Percentiles rank a stretch among this genome's conserved stretches.
phyloP scores from a whole-genome alignment of 179 eudicot species.

The Beta corolliflora region DNA sequence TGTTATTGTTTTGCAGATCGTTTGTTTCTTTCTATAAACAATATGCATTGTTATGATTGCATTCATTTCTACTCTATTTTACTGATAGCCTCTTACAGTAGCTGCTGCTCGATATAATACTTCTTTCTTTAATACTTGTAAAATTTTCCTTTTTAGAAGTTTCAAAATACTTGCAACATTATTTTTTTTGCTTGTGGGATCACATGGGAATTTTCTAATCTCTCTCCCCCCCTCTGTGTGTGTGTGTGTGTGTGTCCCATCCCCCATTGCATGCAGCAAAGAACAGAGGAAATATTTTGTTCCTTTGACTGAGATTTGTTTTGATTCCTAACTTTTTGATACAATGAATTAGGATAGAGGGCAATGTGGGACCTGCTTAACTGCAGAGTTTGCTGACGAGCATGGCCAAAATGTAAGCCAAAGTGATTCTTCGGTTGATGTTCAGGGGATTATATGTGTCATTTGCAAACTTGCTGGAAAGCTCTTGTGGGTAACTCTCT shows the following conservation, averaged over 20 bases:
- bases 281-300: background rate
- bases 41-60: background rate
- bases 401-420: conserved; percentile 19
- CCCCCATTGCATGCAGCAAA: too few species aligned
- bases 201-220: too few species aligned
- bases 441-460: conserved; percentile 35
- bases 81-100: background rate
- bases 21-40: background rate
- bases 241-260: too few species aligned
- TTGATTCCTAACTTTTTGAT: conserved; percentile 24
- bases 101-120: background rate
- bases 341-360: conserved; percentile 55
- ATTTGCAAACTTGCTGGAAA: conserved; percentile 55
- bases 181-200: too few species aligned
- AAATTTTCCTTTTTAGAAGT: too few species aligned
- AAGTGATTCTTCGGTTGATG: conserved; percentile 33
- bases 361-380: conserved; percentile 34
- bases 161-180: too few species aligned
- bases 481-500: conserved; percentile 61
- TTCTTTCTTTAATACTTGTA: too few species aligned
- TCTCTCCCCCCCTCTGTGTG: too few species aligned
- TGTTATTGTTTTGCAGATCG: background rate
- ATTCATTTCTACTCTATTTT: background rate
- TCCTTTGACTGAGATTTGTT: background rate
- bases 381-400: conserved; percentile 26